Base-by-base conservation (phyloP, 164 flowering plant species). In the Magnolia kwangsiensis region DNA sequence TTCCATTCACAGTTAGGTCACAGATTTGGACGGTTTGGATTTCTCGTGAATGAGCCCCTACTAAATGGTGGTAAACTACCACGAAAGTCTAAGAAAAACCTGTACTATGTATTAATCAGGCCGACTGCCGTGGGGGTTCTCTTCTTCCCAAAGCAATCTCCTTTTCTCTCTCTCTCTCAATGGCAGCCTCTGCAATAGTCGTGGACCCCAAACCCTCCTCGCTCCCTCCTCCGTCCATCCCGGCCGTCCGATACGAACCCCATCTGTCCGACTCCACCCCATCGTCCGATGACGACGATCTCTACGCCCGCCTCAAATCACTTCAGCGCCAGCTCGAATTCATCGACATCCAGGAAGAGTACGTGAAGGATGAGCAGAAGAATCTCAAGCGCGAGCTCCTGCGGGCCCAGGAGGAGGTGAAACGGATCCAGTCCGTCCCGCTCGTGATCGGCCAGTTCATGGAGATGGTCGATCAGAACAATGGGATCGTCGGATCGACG, bases 361-460 rank as follows among this genome's bases (percentile, higher is more conserved):
- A 93, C 83, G 93, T 93, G 49, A 95, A 95, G 75, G 98, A 95
- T 69, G 98, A 95, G 83, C 90, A 82, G 77, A 95, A 95, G 88
- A 95, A 95, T 77, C 87, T 95, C 71, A 91, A 91, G 81, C 83
- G 98, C 20, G 98, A 95, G 83, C 92, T 85, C 23, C 87, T 95
- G 4, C 83, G 98, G 8, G 97, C 96, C 2, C 98, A 95, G 78
- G 98, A 95, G 76, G 98, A 95, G 89, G 98, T 95, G 13, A 95
- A 92, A 87, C 79, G 98, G 88, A 95, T 95, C 79, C 98, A 95
- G 71, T 95, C 98, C 11, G 98, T 95, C 65, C 98, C 98, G 0
- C 87, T 95, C 5, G 98, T 95, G 6, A 95, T 95, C 51, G 98
- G 98, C 1, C 98, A 95, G 88, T 95, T 95, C 79, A 95, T 95